Evolutionary conservation across 192 early-diverging fungal genomes (phyloP).

Genomic region (Helicostylum pulchrum): DNA sequence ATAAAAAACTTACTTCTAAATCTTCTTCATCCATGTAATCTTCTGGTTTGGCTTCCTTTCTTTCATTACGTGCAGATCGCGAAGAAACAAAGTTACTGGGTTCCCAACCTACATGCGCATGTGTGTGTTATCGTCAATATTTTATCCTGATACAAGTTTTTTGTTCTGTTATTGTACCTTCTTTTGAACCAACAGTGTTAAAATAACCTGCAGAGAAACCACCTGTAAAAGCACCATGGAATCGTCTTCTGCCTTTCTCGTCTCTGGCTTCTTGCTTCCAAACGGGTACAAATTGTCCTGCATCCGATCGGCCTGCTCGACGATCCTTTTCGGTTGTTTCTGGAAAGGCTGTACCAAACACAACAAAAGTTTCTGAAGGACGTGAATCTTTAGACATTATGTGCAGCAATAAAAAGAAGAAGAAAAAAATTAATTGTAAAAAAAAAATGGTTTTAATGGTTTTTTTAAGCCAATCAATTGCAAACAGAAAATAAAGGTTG

Average conservation of each 20-base stretch:
- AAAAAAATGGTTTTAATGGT: too few species aligned
- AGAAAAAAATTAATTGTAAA: too few species aligned
- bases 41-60: constrained; percentile 54
- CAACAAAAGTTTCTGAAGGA: constrained; percentile 32
- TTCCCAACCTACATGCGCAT: constrained; percentile 61
- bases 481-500: too few species aligned
- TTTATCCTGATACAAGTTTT: too few species aligned
- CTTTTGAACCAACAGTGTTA: constrained; percentile 95
- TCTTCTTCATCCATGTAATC: constrained; percentile 99
- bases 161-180: constrained; percentile 47
- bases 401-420: too few species aligned
- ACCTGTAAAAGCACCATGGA: constrained; percentile 92
- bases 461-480: too few species aligned
- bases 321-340: constrained; percentile 27
- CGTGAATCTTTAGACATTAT: background rate
- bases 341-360: constrained; percentile 45
- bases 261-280: constrained; percentile 58
- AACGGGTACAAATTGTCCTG: constrained; percentile 44
- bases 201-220: constrained; percentile 94
- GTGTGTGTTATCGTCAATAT: too few species aligned
- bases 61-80: constrained; percentile 56
- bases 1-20: constrained; percentile 48
- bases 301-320: constrained; percentile 24
- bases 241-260: constrained; percentile 69
- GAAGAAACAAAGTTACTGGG: constrained; percentile 79